Base-by-base conservation (phyloP, 2,329 filamentous ascomycete genomes). In the Cordyceps militaris region DNA sequence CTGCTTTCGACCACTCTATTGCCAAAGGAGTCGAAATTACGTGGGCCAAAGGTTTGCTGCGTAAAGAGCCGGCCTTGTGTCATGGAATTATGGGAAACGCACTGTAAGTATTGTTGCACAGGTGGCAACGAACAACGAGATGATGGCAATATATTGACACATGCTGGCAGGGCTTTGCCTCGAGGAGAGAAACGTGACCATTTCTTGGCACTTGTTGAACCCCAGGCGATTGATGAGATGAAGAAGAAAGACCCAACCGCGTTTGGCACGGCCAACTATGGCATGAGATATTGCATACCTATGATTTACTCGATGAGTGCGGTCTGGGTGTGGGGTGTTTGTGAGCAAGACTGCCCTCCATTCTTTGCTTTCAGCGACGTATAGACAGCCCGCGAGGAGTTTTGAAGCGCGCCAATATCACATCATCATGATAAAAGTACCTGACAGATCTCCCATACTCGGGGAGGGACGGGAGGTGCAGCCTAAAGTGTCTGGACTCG, bases 51-150 rank as follows among this genome's bases (percentile, higher is more conserved):
- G 84, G 84, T 0, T 65, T 86, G 11, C 70, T 88, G 61, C 83
- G 75, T 11, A 87, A 87, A 62, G 80, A 84, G 63, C 83, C 84
- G 1, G 86, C 81, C 64, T 66, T 88, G 36, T 88, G 85, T 64
- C 84, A 88, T 64, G 82, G 85, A 0, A 82, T 86, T 28, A 76
- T 82, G 14, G 83, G 85, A 8, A 88, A 88, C 65, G 82, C 83
- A 16, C 70, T 88, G 64, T 81, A 76, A 58, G 73, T 81, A 6
- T 30, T 71, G 75, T 32, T 70, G 72, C 11, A 23, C 19, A 21
- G 23, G 19, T 10, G 19, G 14, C 19, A 11, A 2, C 1, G n/a
- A 21, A 9, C 14, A 21, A 54, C 14, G 19, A 24, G 10, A 19
- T 28, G 23, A 56, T 7, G 16, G 34, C 21, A 24, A 6, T 26